Percentiles rank a stretch among this genome's conserved stretches.
phyloP scores from a whole-genome alignment of 345 rosid genomes.

The Eucalyptus grandis region DNA sequence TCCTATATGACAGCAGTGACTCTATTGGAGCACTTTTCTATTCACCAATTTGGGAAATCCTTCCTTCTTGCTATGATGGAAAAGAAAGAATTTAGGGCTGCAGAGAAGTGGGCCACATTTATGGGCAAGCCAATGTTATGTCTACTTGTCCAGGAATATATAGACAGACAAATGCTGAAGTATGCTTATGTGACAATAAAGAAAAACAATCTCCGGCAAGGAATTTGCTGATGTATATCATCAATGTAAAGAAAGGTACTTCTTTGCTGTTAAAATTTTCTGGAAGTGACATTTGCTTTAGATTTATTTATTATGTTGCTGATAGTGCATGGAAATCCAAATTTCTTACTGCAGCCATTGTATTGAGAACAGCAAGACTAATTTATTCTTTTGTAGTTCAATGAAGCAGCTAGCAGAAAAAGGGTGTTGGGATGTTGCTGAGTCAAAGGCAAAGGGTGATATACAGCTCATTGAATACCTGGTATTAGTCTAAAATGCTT shows the following conservation, averaged over 20 bases:
- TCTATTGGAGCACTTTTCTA: conserved; percentile 68
- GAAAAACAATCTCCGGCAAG: conserved; percentile 61
- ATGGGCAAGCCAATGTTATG: conserved; percentile 78
- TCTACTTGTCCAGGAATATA: conserved; percentile 51
- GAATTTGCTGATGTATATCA: conserved; percentile 66
- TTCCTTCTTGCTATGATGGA: conserved; percentile 71
- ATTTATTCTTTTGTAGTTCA: conserved; percentile 27
- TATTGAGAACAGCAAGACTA: neutral
- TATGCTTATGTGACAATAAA: conserved; percentile 55
- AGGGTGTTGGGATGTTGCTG: conserved; percentile 94
- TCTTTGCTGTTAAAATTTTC: neutral
- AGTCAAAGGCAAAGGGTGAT: conserved; percentile 58
- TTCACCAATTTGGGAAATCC: conserved; percentile 59
- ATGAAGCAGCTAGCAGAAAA: conserved; percentile 78
- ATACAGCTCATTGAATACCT: conserved; percentile 62
- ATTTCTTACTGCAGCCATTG: neutral
- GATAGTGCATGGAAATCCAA: neutral
- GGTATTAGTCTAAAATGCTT: conserved; percentile 22
- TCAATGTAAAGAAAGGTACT: conserved; percentile 44
- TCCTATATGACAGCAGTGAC: conserved; percentile 71
- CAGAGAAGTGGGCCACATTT: conserved; percentile 92
- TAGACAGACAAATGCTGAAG: conserved; percentile 62
- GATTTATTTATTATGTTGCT: neutral
- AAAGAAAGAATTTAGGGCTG: conserved; percentile 60
- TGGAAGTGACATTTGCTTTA: neutral